Evolutionary conservation across 352 stramenopile species (phyloP), one percentile per base, ranked within the genome.

Genomic region (Globisporangium nodosum): DNA sequence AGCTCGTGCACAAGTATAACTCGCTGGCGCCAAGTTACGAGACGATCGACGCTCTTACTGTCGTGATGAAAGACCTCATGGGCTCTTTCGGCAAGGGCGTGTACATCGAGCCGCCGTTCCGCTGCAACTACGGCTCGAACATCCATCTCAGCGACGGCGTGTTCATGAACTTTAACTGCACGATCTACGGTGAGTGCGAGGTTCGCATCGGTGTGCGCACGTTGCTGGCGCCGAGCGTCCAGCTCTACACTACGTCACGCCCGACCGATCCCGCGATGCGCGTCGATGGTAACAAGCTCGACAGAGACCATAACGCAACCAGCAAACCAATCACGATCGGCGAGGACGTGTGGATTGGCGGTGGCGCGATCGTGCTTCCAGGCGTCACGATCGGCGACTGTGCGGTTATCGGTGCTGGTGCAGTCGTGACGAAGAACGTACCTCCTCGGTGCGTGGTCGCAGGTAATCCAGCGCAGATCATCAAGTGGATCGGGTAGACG

Each of bases 261-360:
- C 85, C 87, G 20, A 39, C 93, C 12, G 69, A 85, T 33, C 71
- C 24, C 1, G 24, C 24, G 24, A 27, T 27, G 24, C 24, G 24
- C 24, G 24, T 27, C 73, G 1, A 61, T 74, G 37, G 75, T 0
- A 55, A 67, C 39, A 81, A 96, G 59, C 53, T 78, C 45, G 82
- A 79, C 47, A 82, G 78, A 47, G 70, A 47, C 42, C 20, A 6
- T 8, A 5, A 21, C 6, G n/a, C 42, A 16, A 20, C 81, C 50
- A 80, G 82, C 49, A 82, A 80, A 46, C 74, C 76, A 30, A 69
- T 85, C 60, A 88, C 76, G 16, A 93, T 96, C 60, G 87, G 77
- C 13, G 76, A 94, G 49, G 69, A 96, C 73, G 79, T 81, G 56
- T 96, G 81, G 81, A 81, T 97, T 66, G 90, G 90, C 24, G 88